phyloP scores from a whole-genome alignment of 805 yeast genomes.

The Monosporozyma servazzii region DNA sequence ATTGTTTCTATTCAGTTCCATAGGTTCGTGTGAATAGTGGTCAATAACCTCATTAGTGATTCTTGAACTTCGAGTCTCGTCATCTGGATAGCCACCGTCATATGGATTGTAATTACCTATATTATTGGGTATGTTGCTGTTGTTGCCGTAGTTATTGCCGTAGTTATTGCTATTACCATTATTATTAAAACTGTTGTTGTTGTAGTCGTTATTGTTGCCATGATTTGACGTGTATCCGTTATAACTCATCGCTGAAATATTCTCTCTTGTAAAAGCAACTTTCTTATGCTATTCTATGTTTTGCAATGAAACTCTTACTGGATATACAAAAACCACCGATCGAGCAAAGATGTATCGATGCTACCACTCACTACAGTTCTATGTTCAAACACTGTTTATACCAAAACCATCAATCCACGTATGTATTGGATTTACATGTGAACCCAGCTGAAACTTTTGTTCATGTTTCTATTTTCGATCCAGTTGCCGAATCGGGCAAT shows the following conservation, averaged over 20 bases:
- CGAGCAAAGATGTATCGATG: neutral
- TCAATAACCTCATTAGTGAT: slow-evolving; percentile 1
- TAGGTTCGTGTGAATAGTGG: slow-evolving; percentile 1
- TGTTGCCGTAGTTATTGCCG: neutral
- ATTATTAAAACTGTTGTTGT: neutral
- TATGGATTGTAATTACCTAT: neutral
- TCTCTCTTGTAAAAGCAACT: neutral
- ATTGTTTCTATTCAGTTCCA: neutral
- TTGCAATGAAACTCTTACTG: neutral
- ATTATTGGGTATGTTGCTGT: neutral
- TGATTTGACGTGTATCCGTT: neutral
- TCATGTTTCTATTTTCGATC: neutral
- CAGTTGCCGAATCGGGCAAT: neutral
- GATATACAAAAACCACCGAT: neutral
- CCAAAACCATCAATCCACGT: neutral
- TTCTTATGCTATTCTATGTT: neutral
- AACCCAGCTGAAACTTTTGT: neutral
- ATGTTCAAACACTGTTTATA: neutral
- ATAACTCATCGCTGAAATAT: neutral
- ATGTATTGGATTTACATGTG: neutral
- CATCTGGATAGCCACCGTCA: neutral
- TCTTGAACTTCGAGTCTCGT: neutral
- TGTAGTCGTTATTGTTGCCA: neutral
- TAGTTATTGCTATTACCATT: neutral
- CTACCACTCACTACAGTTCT: neutral